A percentile compares a stretch with the other conserved stretches of the same genome.
phyloP scores from a whole-genome alignment of 2,329 filamentous ascomycete species.

The Lasiodiplodia gonubiensis region DNA sequence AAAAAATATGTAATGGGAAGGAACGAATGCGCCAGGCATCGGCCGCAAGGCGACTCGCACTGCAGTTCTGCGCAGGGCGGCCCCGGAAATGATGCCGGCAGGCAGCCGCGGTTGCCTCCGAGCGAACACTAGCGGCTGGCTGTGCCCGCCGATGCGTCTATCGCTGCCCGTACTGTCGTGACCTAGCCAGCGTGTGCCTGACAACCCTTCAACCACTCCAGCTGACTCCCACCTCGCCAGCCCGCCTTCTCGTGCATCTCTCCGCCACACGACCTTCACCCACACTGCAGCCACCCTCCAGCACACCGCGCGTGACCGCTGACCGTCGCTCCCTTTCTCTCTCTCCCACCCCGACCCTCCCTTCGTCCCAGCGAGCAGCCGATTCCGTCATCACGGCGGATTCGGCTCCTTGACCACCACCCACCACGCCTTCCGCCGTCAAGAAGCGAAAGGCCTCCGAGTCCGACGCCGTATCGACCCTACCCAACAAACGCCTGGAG shows the following conservation, averaged over 20 bases:
- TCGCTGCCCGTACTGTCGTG: constrained; percentile 19
- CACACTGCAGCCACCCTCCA: constrained; percentile 7
- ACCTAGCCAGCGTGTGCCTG: constrained; percentile 26
- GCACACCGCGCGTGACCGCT: constrained; percentile 10
- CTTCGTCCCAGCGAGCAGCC: constrained; percentile 31
- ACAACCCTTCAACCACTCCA: constrained; percentile 21
- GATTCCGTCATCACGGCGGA: constrained; percentile 50
- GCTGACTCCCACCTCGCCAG: constrained; percentile 21
- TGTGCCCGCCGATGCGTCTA: constrained; percentile 17
- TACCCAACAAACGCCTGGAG: constrained; percentile 41
- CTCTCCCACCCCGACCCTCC: constrained; percentile 12
- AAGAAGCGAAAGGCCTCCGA: constrained; percentile 50
- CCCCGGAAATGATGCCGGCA: constrained; percentile 5
- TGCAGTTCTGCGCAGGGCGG: neutral
- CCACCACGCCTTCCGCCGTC: constrained; percentile 44
- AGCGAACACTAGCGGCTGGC: constrained; percentile 15
- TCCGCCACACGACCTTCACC: constrained; percentile 11
- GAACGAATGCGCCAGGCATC: neutral
- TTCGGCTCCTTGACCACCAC: constrained; percentile 40
- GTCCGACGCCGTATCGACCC: constrained; percentile 39
- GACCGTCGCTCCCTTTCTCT: constrained; percentile 2
- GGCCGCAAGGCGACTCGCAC: neutral
- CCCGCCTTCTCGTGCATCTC: constrained; percentile 10
- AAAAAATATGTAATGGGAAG: constrained; percentile 2
- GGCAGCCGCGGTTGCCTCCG: constrained; percentile 23